Percentiles rank a stretch among this genome's conserved stretches.
These are phyloP conservation scores for Didymella segeticola DNA, from an alignment of 2,329 filamentous ascomycete species.

Conservation along the genomic window DNA sequence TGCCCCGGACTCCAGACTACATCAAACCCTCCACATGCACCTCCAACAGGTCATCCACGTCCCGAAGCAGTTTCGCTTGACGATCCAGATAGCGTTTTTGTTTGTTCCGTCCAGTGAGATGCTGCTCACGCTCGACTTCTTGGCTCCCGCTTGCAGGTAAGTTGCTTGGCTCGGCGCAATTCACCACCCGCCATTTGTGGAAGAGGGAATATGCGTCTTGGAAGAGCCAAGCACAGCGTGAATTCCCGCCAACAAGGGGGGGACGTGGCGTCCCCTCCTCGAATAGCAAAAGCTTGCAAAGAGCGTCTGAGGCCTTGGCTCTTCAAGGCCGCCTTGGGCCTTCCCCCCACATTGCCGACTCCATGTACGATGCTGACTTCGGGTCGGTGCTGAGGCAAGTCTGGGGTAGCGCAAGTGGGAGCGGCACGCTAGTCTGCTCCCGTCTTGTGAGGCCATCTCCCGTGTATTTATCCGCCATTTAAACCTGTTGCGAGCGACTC, in stretches of 20 bases:
- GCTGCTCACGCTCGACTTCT: slow-evolving; percentile 6
- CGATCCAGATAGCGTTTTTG: slow-evolving; percentile 13
- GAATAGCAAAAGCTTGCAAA: slow-evolving; percentile 9
- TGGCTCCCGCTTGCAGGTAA: slow-evolving; percentile 15
- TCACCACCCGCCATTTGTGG: slow-evolving; percentile 18
- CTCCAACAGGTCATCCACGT: slow-evolving; percentile 10
- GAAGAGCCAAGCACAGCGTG: slow-evolving; percentile 21
- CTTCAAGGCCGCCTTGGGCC: not conserved
- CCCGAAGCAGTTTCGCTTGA: slow-evolving; percentile 12
- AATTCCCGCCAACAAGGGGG: slow-evolving; percentile 15
- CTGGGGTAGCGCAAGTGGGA: slow-evolving; percentile 10
- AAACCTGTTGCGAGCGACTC: slow-evolving; percentile 2
- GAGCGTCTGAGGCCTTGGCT: slow-evolving; percentile 12
- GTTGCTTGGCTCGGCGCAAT: slow-evolving; percentile 19
- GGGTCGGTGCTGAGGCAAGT: slow-evolving; percentile 5
- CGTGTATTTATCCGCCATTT: slow-evolving; percentile 17
- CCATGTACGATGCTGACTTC: not conserved
- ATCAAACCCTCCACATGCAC: slow-evolving; percentile 23
- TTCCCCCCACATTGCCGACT: slow-evolving; percentile 1
- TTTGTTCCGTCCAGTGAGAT: slow-evolving; percentile 22
- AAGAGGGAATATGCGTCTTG: slow-evolving; percentile 21
- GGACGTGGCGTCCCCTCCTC: slow-evolving; percentile 12
- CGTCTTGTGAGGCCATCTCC: not conserved
- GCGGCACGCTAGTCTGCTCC: slow-evolving; percentile 6
- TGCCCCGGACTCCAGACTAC: slow-evolving; percentile 20